Evolutionary conservation across 2,329 filamentous ascomycete species (phyloP).

Genomic region (Cercospora zeina): DNA sequence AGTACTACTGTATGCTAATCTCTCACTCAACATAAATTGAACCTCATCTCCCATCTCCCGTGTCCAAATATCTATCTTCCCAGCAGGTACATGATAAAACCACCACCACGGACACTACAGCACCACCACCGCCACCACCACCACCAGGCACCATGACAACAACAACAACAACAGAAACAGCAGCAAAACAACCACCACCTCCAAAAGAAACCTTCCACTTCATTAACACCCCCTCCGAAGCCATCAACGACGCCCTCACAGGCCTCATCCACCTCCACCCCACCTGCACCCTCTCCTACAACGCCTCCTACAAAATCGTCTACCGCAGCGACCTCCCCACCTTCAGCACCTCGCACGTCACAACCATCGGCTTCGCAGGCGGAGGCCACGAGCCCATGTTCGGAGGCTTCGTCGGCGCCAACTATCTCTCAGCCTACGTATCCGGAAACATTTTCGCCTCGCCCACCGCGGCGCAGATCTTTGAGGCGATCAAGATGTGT

Average conservation of each 20-base stretch:
- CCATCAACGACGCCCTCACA: constrained; percentile 42
- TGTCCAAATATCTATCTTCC: background rate
- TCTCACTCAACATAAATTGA: too few relatives aligned
- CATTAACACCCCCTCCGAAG: constrained; percentile 41
- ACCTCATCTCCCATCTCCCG: background rate
- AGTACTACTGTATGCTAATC: background rate
- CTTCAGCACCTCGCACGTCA: constrained; percentile 39
- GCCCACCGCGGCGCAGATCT: constrained; percentile 63
- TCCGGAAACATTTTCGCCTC: constrained; percentile 65
- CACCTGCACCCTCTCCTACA: constrained; percentile 39
- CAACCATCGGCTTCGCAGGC: constrained; percentile 42
- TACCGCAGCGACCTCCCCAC: constrained; percentile 40
- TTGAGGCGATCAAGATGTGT: constrained; percentile 58
- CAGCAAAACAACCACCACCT: constrained; percentile 27
- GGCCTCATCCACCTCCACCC: constrained; percentile 42
- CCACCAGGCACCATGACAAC: constrained; percentile 29
- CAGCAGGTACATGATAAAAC: too few relatives aligned
- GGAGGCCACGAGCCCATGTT: constrained; percentile 59
- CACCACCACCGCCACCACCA: background rate
- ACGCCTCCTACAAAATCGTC: constrained; percentile 41
- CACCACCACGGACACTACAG: background rate
- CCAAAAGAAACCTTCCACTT: constrained; percentile 43
- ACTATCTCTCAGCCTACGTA: constrained; percentile 62
- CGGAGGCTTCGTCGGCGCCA: constrained; percentile 63
- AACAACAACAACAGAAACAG: constrained; percentile 32